Conservation (phyloP, 2,329 filamentous ascomycete species). For the Cordyceps tenuipes region DNA sequence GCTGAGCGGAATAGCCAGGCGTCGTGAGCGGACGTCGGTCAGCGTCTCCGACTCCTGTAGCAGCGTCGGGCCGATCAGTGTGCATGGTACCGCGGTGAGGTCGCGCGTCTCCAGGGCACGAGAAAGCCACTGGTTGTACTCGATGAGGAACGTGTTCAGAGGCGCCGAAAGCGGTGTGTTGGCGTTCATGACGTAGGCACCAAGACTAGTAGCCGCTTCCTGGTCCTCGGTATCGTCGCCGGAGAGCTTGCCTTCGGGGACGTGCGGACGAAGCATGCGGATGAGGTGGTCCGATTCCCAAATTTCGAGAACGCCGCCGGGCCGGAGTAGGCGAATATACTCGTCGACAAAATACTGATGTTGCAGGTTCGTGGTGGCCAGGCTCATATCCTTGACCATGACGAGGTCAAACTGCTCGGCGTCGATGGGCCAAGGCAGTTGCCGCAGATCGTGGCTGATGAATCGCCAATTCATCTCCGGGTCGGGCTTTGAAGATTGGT, state of each 20-base stretch:
- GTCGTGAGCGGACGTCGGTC: conserved; percentile 59
- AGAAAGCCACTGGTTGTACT: conserved; percentile 76
- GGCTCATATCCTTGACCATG: conserved; percentile 75
- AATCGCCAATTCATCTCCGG: conserved; percentile 83
- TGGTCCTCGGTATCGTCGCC: conserved; percentile 43
- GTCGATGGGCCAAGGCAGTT: conserved; percentile 66
- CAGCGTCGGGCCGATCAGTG: conserved; percentile 65
- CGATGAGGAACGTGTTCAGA: conserved; percentile 71
- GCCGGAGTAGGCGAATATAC: conserved; percentile 64
- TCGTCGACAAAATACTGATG: conserved; percentile 57
- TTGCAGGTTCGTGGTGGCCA: conserved; percentile 53
- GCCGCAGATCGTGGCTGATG: conserved; percentile 76
- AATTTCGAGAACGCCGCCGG: conserved; percentile 73
- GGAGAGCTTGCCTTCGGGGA: conserved; percentile 39
- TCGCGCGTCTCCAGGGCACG: conserved; percentile 65
- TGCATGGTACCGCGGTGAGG: conserved; percentile 68
- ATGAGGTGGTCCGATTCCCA: conserved; percentile 86
- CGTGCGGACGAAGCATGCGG: conserved; percentile 73
- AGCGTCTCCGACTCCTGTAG: conserved; percentile 72
- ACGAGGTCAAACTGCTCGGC: conserved; percentile 79
- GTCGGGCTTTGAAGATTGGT: conserved; percentile 39
- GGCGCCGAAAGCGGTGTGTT: conserved; percentile 75
- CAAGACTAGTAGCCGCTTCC: conserved; percentile 59
- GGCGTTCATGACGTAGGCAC: conserved; percentile 73
- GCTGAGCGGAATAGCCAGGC: conserved; percentile 78